Evolutionary conservation across 2,329 filamentous ascomycete species (phyloP).

Genomic region (Ilyonectria sp.): DNA sequence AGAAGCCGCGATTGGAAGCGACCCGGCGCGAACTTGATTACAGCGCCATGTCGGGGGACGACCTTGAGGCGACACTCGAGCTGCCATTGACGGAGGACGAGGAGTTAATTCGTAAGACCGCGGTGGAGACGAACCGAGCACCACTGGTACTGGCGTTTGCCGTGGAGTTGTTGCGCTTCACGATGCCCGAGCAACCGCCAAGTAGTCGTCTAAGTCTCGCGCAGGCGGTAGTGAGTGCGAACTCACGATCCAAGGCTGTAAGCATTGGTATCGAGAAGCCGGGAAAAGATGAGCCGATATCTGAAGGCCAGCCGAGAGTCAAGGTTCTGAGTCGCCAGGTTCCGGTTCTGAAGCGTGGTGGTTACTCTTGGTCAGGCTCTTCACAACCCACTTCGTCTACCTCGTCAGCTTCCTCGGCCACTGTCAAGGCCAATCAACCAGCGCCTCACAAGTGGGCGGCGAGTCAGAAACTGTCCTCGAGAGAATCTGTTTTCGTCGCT

Average conservation of each 20-base stretch:
- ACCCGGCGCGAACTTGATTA: slow-evolving; percentile 56
- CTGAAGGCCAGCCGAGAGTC: slow-evolving; percentile 81
- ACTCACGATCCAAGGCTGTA: slow-evolving; percentile 83
- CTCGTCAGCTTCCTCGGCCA: slow-evolving; percentile 35
- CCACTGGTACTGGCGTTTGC: slow-evolving; percentile 88
- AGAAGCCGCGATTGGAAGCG: slow-evolving; percentile 53
- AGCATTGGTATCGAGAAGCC: slow-evolving; percentile 80
- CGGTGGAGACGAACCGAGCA: slow-evolving; percentile 83
- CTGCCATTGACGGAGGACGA: slow-evolving; percentile 73
- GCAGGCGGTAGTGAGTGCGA: slow-evolving; percentile 87
- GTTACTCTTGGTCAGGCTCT: slow-evolving; percentile 67
- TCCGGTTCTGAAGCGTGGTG: slow-evolving; percentile 82
- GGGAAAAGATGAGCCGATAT: slow-evolving; percentile 80
- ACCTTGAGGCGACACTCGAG: slow-evolving; percentile 74
- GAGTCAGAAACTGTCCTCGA: slow-evolving; percentile 66
- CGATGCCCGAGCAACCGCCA: slow-evolving; percentile 87
- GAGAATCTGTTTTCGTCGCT: slow-evolving; percentile 71
- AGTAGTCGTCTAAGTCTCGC: slow-evolving; percentile 88
- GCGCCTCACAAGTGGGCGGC: slow-evolving; percentile 61
- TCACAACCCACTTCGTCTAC: slow-evolving; percentile 33
- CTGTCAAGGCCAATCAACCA: slow-evolving; percentile 38
- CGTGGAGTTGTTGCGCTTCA: slow-evolving; percentile 80
- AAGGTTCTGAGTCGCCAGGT: slow-evolving; percentile 82
- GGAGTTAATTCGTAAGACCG: slow-evolving; percentile 69
- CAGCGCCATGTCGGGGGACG: slow-evolving; percentile 64